A percentile compares a stretch with the other conserved stretches of the same genome.
phyloP scores from a whole-genome alignment of 1,139 yeast genomes.

The Arxiozyma slooffiae region DNA sequence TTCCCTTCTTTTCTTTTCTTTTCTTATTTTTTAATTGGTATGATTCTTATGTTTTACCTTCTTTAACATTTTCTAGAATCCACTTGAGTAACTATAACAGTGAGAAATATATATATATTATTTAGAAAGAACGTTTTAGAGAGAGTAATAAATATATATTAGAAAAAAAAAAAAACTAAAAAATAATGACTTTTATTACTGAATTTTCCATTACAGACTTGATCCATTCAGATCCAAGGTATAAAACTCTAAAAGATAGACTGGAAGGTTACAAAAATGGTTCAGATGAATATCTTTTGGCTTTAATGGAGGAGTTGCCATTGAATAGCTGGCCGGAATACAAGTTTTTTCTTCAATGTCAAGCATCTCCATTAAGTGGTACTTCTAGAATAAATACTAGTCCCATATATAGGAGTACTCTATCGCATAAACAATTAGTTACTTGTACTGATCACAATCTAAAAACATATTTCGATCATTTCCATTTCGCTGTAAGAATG shows the following conservation, averaged over 20 bases:
- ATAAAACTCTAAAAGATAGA: conserved; percentile 11
- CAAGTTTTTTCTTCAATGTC: conserved; percentile 17
- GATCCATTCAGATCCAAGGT: conserved; percentile 12
- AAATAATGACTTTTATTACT: neutral
- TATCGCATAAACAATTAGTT: conserved; percentile 34
- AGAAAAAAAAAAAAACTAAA: neutral
- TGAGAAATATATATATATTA: too few relatives aligned
- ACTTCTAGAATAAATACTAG: conserved; percentile 44
- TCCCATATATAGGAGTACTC: conserved; percentile 42
- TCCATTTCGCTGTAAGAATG: conserved; percentile 35
- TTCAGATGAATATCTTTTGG: conserved; percentile 21
- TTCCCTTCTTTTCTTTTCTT: too few relatives aligned
- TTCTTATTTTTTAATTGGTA: too few relatives aligned
- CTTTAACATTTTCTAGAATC: too few relatives aligned
- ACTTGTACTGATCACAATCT: conserved; percentile 43
- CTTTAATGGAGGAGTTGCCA: conserved; percentile 20
- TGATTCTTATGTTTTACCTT: too few relatives aligned
- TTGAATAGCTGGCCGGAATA: conserved; percentile 20
- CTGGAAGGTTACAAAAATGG: conserved; percentile 17
- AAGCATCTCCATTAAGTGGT: conserved; percentile 33
- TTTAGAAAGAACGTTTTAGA: too few relatives aligned
- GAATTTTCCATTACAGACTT: conserved; percentile 10
- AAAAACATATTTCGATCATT: conserved; percentile 41
- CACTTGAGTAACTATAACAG: too few relatives aligned
- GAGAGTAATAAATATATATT: neutral